phyloP scores from a whole-genome alignment of 2,329 filamentous ascomycete genomes.

The Cordyceps cateniannulata region DNA sequence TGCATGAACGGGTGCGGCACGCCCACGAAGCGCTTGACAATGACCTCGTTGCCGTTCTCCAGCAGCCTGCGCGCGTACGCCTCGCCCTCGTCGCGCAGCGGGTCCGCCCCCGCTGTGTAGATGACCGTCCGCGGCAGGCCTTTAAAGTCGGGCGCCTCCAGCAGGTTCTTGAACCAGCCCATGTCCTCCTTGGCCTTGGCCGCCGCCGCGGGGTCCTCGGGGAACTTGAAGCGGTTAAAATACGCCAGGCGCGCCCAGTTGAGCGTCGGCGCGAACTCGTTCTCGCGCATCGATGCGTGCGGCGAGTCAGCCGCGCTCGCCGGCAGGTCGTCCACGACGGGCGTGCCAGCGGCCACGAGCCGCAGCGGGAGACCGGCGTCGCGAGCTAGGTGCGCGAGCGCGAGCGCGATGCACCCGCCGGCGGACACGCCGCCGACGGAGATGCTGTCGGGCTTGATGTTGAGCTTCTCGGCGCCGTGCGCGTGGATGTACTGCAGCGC shows the following conservation, averaged over 20 bases:
- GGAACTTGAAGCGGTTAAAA: slow-evolving; percentile 31
- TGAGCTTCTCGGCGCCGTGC: slow-evolving; percentile 29
- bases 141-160: slow-evolving; percentile 28
- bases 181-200: slow-evolving; percentile 9
- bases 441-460: slow-evolving; percentile 29
- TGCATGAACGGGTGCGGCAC: slow-evolving; percentile 46
- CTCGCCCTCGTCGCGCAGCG: slow-evolving; percentile 43
- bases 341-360: slow-evolving; percentile 34
- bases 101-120: slow-evolving; percentile 38
- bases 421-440: slow-evolving; percentile 41
- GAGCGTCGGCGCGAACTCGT: slow-evolving; percentile 35
- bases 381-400: slow-evolving; percentile 33
- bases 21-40: slow-evolving; percentile 37
- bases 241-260: slow-evolving; percentile 37
- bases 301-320: slow-evolving; percentile 32
- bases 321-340: slow-evolving; percentile 34
- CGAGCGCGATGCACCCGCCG: slow-evolving; percentile 34
- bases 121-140: slow-evolving; percentile 33
- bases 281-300: slow-evolving; percentile 33
- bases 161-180: slow-evolving; percentile 26
- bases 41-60: slow-evolving; percentile 38
- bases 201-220: slow-evolving; percentile 17
- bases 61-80: slow-evolving; percentile 36
- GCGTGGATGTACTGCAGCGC: slow-evolving; percentile 34
- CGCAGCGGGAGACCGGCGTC: slow-evolving; percentile 31